Conservation (phyloP, 352 stramenopile genomes). For the Pythium diclinum region DNA sequence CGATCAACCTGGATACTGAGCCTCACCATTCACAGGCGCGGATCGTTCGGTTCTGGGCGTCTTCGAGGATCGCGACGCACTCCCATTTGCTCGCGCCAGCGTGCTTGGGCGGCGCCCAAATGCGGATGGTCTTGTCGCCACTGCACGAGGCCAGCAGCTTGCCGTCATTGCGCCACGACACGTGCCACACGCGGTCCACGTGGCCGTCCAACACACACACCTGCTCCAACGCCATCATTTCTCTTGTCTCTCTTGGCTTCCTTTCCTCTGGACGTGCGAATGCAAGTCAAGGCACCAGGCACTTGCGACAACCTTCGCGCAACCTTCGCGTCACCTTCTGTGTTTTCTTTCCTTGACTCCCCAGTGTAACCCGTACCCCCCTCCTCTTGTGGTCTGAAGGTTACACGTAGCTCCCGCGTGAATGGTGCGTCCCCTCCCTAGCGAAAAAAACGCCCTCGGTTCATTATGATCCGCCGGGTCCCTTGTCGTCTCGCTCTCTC, state of each 20-base stretch:
- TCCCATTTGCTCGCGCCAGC: constrained; percentile 60
- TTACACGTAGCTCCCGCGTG: not conserved
- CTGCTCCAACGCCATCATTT: constrained; percentile 35
- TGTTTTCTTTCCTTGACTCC: no score
- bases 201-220: constrained; percentile 79
- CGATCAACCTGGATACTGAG: no score
- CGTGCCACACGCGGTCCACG: constrained; percentile 89
- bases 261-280: not conserved
- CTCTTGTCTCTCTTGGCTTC: not conserved
- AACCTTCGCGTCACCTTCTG: constrained; percentile 15
- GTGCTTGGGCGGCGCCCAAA: constrained; percentile 57
- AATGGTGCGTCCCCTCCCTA: constrained; percentile 23
- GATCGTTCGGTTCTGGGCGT: constrained; percentile 94
- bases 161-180: constrained; percentile 86
- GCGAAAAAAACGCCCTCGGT: constrained; percentile 30
- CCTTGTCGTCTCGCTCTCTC: constrained; percentile 9
- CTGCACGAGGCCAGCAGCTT: constrained; percentile 88
- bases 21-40: constrained; percentile 91
- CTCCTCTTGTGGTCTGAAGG: no score
- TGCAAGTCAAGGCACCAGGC: not conserved
- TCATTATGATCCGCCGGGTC: constrained; percentile 32
- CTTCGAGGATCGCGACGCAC: constrained; percentile 91
- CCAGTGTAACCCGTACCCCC: not conserved
- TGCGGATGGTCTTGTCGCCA: constrained; percentile 85
- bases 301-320: constrained; percentile 19